phyloP scores from a whole-genome alignment of 2,329 filamentous ascomycete genomes.

The Colletotrichum ledebouriae region DNA sequence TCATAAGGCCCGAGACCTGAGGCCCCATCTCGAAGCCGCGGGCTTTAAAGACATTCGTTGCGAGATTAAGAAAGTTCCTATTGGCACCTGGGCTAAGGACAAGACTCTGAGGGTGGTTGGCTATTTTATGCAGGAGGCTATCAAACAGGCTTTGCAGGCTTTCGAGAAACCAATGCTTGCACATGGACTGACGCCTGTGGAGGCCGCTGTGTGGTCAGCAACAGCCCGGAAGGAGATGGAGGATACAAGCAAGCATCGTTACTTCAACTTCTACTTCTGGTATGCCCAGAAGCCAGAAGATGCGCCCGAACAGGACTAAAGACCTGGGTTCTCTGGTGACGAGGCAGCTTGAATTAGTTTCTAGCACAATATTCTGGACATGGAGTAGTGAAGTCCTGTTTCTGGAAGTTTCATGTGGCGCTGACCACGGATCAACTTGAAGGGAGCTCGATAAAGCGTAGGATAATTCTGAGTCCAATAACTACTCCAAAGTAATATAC shows the following conservation, averaged over 20 bases:
- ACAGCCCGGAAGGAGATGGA: conserved; percentile 52
- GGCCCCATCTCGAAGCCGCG: conserved; percentile 52
- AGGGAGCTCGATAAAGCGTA: no score
- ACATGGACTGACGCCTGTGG: conserved; percentile 51
- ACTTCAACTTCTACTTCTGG: conserved; percentile 58
- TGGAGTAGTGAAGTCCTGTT: no score
- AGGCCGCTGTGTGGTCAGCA: conserved; percentile 52
- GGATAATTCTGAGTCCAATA: no score
- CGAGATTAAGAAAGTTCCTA: conserved; percentile 59
- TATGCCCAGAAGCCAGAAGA: conserved; percentile 58
- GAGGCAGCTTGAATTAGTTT: conserved; percentile 46
- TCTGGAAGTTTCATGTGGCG: no score
- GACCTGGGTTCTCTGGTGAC: conserved; percentile 10
- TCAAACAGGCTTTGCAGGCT: conserved; percentile 57
- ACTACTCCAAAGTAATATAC: no score
- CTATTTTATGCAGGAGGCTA: conserved; percentile 58
- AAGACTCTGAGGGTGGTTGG: conserved; percentile 57
- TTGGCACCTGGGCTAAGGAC: conserved; percentile 60
- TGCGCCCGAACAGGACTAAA: conserved; percentile 40
- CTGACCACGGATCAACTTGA: no score
- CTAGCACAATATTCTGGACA: no score
- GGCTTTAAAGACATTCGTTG: conserved; percentile 61
- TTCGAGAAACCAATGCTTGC: conserved; percentile 58
- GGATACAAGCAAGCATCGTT: conserved; percentile 55
- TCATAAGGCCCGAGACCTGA: conserved; percentile 52